Evolutionary conservation across 257 asterid genomes (phyloP).

Genomic region (Capsicum pubescens): DNA sequence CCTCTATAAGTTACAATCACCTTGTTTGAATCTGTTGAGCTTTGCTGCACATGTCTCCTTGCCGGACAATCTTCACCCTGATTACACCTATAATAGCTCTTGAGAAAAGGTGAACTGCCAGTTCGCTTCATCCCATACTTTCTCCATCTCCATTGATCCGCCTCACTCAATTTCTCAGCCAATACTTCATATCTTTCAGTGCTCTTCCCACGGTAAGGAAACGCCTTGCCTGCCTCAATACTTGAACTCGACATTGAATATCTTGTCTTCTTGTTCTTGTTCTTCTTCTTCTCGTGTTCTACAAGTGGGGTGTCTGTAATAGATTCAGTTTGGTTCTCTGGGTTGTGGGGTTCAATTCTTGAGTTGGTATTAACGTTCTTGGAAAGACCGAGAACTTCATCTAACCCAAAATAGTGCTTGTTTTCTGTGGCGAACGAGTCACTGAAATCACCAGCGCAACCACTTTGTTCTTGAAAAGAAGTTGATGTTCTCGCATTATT

Average conservation of each 20-base stretch:
- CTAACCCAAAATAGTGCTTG: not conserved
- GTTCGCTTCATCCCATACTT: slow-evolving; percentile 33
- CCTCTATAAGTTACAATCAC: slow-evolving; percentile 27
- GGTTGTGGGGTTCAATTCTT: slow-evolving; percentile 4
- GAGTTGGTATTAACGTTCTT: not conserved
- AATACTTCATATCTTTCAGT: slow-evolving; percentile 26
- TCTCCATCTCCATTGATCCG: slow-evolving; percentile 30
- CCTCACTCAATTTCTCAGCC: slow-evolving; percentile 28
- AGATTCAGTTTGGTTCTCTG: slow-evolving; percentile 2
- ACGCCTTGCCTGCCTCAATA: not conserved
- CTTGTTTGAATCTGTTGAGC: slow-evolving; percentile 23
- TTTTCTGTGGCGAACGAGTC: not conserved
- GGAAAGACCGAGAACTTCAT: not conserved
- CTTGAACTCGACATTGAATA: not conserved
- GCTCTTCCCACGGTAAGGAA: not conserved
- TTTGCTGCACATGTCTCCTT: slow-evolving; percentile 30
- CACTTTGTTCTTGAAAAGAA: not conserved
- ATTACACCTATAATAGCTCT: slow-evolving; percentile 30
- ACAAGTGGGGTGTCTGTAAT: not conserved
- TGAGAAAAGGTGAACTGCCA: not conserved
- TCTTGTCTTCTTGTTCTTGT: not conserved
- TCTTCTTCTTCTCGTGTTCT: slow-evolving; percentile 7
- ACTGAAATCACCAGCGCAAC: not conserved
- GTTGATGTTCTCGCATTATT: not conserved
- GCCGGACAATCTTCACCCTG: slow-evolving; percentile 28